Evolutionary conservation across 352 stramenopile genomes (phyloP).

Genomic region (Globisporangium spiculum): DNA sequence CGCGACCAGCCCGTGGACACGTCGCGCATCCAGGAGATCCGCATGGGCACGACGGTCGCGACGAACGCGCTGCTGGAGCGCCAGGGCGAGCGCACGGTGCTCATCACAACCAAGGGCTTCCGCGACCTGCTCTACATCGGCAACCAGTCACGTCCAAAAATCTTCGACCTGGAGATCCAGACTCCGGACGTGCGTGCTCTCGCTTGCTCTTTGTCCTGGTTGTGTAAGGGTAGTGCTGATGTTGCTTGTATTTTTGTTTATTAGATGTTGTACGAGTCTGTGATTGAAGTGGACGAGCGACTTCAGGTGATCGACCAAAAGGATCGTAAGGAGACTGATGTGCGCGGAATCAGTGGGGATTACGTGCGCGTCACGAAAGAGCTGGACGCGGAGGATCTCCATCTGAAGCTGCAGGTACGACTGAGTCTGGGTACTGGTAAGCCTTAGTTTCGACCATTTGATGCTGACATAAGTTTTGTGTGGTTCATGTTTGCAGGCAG

Average conservation of each 20-base stretch:
- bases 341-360: slow-evolving; percentile 87
- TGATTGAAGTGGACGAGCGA: slow-evolving; percentile 97
- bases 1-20: slow-evolving; percentile 86
- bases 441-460: too few relatives aligned
- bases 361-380: slow-evolving; percentile 82
- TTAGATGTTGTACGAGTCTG: slow-evolving; percentile 94
- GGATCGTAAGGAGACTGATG: slow-evolving; percentile 46
- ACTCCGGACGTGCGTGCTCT: slow-evolving; percentile 64
- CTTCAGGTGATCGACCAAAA: slow-evolving; percentile 90
- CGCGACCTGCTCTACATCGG: slow-evolving; percentile 97
- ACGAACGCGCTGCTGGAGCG: slow-evolving; percentile 99
- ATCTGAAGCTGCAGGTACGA: slow-evolving; percentile 72
- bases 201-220: neutral
- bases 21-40: slow-evolving; percentile 92
- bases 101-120: slow-evolving; percentile 96
- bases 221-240: slow-evolving; percentile 4
- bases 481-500: slow-evolving; percentile 17
- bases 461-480: neutral
- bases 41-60: slow-evolving; percentile 97
- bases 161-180: slow-evolving; percentile 96
- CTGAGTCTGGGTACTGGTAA: too few relatives aligned
- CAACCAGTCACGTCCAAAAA: slow-evolving; percentile 97
- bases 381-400: slow-evolving; percentile 79
- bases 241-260: neutral
- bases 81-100: slow-evolving; percentile 92